phyloP scores from a whole-genome alignment of 345 rosid genomes.

The Heritiera littoralis region DNA sequence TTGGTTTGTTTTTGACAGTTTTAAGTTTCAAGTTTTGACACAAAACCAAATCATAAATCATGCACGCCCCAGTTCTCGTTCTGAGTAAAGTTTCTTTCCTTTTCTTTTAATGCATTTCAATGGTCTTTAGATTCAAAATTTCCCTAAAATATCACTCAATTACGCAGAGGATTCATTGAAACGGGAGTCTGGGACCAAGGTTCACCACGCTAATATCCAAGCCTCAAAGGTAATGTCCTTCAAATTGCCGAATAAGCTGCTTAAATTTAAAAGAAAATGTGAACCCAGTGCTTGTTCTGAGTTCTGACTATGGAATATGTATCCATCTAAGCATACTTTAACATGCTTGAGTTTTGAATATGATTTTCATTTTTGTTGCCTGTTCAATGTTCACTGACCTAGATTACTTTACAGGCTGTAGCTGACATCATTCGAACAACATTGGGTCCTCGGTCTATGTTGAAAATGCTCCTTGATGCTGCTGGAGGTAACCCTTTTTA shows the following conservation, averaged over 20 bases:
- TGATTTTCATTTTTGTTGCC: background rate
- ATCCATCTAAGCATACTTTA: background rate
- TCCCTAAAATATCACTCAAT: constrained; percentile 10
- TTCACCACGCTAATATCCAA: constrained; percentile 87
- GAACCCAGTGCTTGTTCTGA: background rate
- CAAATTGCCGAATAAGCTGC: background rate
- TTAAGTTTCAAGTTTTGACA: background rate
- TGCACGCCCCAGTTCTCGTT: constrained; percentile 86
- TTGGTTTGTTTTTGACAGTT: background rate
- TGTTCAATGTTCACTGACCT: background rate
- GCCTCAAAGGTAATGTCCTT: constrained; percentile 44
- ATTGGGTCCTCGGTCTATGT: constrained; percentile 93
- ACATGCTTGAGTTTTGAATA: background rate
- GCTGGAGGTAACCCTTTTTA: constrained; percentile 57
- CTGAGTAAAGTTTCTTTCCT: constrained; percentile 57
- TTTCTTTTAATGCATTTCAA: background rate
- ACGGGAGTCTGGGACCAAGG: constrained; percentile 92
- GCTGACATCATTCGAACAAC: constrained; percentile 95
- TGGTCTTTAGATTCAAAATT: background rate
- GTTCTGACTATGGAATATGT: background rate
- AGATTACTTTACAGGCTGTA: constrained; percentile 53
- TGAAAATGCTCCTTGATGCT: constrained; percentile 96
- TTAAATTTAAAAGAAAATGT: too few species aligned
- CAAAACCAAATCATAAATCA: constrained; percentile 17
- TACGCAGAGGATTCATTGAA: constrained; percentile 88